These are phyloP conservation scores for Choiromyces venosus DNA, from an alignment of 495 filamentous ascomycete genomes.

Conservation along the genomic window DNA sequence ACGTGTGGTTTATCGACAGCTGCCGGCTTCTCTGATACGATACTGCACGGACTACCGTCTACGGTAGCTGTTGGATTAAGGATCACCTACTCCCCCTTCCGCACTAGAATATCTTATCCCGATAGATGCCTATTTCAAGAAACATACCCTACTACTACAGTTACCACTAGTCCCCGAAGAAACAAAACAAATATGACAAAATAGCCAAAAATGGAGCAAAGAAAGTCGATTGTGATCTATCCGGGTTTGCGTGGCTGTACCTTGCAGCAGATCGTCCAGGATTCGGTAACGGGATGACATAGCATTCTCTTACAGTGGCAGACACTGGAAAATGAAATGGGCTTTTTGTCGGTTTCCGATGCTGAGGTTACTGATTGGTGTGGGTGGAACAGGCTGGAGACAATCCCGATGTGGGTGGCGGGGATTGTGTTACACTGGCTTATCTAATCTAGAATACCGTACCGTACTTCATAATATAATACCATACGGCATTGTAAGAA, in stretches of 20 bases:
- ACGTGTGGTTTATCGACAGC: neutral
- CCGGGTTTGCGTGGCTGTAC: conserved; percentile 1
- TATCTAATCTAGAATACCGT: neutral
- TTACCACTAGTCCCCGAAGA: neutral
- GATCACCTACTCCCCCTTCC: neutral
- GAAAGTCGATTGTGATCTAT: neutral
- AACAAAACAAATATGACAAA: neutral
- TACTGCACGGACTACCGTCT: neutral
- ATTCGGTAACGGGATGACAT: neutral
- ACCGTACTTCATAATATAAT: neutral
- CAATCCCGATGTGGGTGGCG: neutral
- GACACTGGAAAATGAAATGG: neutral
- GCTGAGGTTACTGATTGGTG: neutral
- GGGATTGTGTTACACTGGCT: neutral
- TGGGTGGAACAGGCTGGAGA: neutral
- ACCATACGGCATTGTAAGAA: neutral
- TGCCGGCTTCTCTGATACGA: neutral
- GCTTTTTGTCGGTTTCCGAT: neutral
- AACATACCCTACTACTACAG: neutral
- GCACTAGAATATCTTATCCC: neutral
- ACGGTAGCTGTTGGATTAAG: neutral
- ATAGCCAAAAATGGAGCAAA: neutral
- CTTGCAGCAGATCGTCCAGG: conserved; percentile 12
- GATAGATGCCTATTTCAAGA: neutral
- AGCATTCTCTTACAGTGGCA: neutral